phyloP scores from a whole-genome alignment of 805 yeast species.

The Kluyveromyces lactis region DNA sequence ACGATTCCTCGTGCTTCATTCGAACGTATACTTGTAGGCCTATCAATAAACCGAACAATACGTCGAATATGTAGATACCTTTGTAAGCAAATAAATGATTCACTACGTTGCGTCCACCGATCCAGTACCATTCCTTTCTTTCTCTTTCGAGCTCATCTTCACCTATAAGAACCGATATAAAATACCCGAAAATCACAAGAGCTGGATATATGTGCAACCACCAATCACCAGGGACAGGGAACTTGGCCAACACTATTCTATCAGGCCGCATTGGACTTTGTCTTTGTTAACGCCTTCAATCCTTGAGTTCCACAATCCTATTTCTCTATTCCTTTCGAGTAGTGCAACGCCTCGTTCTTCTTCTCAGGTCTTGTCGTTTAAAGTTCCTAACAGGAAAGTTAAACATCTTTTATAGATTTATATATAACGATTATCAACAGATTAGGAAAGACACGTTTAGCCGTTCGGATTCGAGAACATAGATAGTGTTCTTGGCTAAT shows the following conservation, averaged over 20 bases:
- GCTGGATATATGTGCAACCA: slow-evolving; percentile 12
- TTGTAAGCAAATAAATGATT: slow-evolving; percentile 31
- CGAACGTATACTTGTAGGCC: slow-evolving; percentile 13
- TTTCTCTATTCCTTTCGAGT: no score
- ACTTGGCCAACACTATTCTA: not conserved
- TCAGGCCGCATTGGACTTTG: not conserved
- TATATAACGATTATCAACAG: no score
- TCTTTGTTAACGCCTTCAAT: no score
- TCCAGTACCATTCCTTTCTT: slow-evolving; percentile 13
- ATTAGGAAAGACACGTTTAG: no score
- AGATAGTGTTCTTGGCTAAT: no score
- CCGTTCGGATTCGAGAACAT: no score
- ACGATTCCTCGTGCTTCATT: slow-evolving; percentile 5
- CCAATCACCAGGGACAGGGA: not conserved
- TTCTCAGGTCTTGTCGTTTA: no score
- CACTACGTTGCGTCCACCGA: slow-evolving; percentile 22
- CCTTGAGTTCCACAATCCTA: no score
- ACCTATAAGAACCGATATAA: slow-evolving; percentile 12
- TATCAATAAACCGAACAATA: slow-evolving; percentile 19
- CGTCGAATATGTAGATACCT: slow-evolving; percentile 26
- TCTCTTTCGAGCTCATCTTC: slow-evolving; percentile 15
- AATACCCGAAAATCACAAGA: slow-evolving; percentile 13
- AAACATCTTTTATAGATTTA: no score
- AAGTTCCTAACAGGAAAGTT: no score
- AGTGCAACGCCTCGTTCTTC: not conserved